Evolutionary conservation across 2,329 filamentous ascomycete genomes (phyloP).

Genomic region (Colletotrichum eremochloae): DNA sequence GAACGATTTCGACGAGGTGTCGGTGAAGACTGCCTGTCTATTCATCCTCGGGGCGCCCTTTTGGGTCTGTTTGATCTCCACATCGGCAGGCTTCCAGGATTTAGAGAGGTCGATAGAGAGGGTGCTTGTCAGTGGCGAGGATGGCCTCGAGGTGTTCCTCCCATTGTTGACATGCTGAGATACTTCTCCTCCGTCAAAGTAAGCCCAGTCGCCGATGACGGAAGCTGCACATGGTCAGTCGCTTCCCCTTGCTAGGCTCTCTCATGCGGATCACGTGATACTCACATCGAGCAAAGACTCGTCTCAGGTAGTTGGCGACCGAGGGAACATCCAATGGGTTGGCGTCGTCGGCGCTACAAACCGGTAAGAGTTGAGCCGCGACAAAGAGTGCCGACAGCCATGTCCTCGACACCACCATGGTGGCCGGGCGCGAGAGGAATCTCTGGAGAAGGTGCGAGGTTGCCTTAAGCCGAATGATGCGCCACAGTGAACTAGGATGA

Average conservation of each 20-base stretch:
- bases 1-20: slow-evolving; percentile 24
- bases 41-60: slow-evolving; percentile 38
- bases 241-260: not conserved
- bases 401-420: slow-evolving; percentile 21
- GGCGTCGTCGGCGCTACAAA: slow-evolving; percentile 17
- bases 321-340: slow-evolving; percentile 24
- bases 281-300: slow-evolving; percentile 30
- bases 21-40: slow-evolving; percentile 34
- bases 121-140: slow-evolving; percentile 21
- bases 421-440: not conserved
- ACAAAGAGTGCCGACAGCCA: slow-evolving; percentile 26
- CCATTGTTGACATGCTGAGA: slow-evolving; percentile 21
- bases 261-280: too few species aligned
- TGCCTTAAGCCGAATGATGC: not conserved
- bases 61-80: slow-evolving; percentile 28
- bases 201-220: slow-evolving; percentile 32
- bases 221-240: slow-evolving; percentile 26
- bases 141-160: slow-evolving; percentile 18
- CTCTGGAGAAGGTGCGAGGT: not conserved
- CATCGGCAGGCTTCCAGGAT: slow-evolving; percentile 35
- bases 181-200: slow-evolving; percentile 39
- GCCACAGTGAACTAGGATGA: not conserved
- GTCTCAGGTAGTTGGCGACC: slow-evolving; percentile 22
- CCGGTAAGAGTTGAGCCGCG: slow-evolving; percentile 18
- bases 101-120: slow-evolving; percentile 42